Percentiles rank a stretch among this genome's conserved stretches.
Conservation (phyloP, 352 stramenopile genomes). For the Blastocystis sp. region DNA sequence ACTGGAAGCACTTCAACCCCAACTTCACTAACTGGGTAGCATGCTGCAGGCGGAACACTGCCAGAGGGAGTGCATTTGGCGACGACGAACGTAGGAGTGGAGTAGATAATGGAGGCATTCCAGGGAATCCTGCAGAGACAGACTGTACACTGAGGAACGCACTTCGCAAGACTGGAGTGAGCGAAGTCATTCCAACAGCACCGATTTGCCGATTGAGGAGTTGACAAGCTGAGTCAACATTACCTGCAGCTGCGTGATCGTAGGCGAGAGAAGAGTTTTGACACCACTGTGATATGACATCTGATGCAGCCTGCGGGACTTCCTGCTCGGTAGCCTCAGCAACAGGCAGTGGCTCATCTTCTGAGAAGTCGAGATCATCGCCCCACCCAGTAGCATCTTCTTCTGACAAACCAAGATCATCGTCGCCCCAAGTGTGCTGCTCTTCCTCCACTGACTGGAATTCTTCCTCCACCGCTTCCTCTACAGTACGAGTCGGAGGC, state of each 20-base stretch:
- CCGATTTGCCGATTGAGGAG: slow-evolving; percentile 96
- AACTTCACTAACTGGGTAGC: slow-evolving; percentile 82
- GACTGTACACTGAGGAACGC: slow-evolving; percentile 75
- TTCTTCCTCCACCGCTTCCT: slow-evolving; percentile 53
- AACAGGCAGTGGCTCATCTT: slow-evolving; percentile 64
- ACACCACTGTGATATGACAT: slow-evolving; percentile 82
- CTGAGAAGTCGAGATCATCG: slow-evolving; percentile 75
- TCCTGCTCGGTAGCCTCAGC: slow-evolving; percentile 63
- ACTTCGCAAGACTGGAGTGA: slow-evolving; percentile 82
- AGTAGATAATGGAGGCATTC: slow-evolving; percentile 72
- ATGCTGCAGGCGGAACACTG: slow-evolving; percentile 80
- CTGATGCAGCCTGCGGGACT: slow-evolving; percentile 79
- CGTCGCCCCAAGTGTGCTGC: slow-evolving; percentile 57
- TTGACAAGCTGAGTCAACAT: slow-evolving; percentile 90
- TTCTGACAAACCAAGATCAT: not conserved
- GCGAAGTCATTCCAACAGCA: slow-evolving; percentile 89
- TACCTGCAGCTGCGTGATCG: slow-evolving; percentile 91
- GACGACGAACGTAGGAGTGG: slow-evolving; percentile 80
- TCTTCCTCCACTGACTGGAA: slow-evolving; percentile 53
- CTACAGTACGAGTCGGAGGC: not conserved
- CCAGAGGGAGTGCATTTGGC: slow-evolving; percentile 75
- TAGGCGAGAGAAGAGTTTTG: slow-evolving; percentile 90
- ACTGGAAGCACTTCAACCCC: slow-evolving; percentile 90
- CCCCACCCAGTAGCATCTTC: slow-evolving; percentile 65
- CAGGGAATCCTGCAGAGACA: slow-evolving; percentile 78